Percentiles rank a stretch among this genome's conserved stretches.
Conservation (phyloP, 441 rosid species). For the Metrosideros polymorpha region DNA sequence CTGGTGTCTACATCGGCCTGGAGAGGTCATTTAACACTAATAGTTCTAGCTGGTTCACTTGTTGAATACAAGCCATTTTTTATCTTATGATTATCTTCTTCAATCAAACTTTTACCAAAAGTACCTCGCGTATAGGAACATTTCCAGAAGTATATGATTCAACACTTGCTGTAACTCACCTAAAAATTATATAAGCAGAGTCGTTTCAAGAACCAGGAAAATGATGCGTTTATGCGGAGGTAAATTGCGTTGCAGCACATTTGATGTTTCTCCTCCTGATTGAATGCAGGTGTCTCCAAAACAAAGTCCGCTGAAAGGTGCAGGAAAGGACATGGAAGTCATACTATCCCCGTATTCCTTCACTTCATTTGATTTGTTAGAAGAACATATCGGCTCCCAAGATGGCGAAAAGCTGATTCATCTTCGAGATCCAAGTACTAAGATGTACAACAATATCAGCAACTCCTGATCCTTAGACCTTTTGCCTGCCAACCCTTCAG, state of each 20-base stretch:
- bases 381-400: slow-evolving; percentile 21
- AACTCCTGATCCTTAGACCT: background rate
- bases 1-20: background rate
- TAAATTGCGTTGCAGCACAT: background rate
- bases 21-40: background rate
- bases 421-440: slow-evolving; percentile 15
- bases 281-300: slow-evolving; percentile 49
- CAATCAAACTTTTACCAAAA: background rate
- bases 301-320: slow-evolving; percentile 20
- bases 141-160: background rate
- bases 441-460: background rate
- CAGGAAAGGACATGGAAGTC: slow-evolving; percentile 40
- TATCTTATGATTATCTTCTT: background rate
- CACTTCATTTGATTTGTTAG: slow-evolving; percentile 60
- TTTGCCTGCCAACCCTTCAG: background rate
- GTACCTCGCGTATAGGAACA: background rate
- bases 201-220: background rate
- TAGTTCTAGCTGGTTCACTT: background rate
- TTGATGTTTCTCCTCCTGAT: background rate
- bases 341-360: slow-evolving; percentile 45
- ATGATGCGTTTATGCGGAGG: background rate
- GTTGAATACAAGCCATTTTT: background rate
- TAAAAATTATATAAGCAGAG: background rate
- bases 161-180: background rate
- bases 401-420: slow-evolving; percentile 22